phyloP scores from a whole-genome alignment of 2,329 filamentous ascomycete species.

The Fonsecaea nubica region DNA sequence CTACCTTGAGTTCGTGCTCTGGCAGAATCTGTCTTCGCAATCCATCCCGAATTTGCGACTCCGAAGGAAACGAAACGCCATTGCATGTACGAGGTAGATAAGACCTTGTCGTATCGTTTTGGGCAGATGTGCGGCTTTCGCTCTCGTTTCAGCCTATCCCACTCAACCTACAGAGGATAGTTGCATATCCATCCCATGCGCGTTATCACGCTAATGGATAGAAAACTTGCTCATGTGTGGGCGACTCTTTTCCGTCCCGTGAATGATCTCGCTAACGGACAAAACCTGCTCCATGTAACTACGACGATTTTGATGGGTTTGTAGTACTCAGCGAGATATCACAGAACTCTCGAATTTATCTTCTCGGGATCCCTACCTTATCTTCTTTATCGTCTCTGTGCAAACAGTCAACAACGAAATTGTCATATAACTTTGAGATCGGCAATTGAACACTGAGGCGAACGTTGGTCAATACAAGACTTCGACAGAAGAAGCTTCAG shows the following conservation, averaged over 20 bases:
- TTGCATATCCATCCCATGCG: not conserved
- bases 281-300: not conserved
- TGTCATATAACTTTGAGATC: not conserved
- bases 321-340: not conserved
- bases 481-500: not conserved
- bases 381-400: not conserved
- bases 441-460: not conserved
- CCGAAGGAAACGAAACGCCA: not conserved
- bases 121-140: not conserved
- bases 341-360: not conserved
- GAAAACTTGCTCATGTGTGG: not conserved
- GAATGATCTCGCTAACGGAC: not conserved
- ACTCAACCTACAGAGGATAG: not conserved
- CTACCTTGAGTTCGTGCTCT: not conserved
- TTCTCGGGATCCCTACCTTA: not conserved
- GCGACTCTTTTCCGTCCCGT: not conserved
- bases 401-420: not conserved
- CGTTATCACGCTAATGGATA: conserved; percentile 1
- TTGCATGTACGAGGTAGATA: not conserved
- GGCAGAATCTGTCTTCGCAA: not conserved
- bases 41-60: not conserved
- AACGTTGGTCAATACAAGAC: not conserved
- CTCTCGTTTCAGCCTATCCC: not conserved
- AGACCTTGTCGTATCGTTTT: not conserved
- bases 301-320: not conserved